Conservation (phyloP, 1,284 basidiomycete species). For the Trametes versicolor region DNA sequence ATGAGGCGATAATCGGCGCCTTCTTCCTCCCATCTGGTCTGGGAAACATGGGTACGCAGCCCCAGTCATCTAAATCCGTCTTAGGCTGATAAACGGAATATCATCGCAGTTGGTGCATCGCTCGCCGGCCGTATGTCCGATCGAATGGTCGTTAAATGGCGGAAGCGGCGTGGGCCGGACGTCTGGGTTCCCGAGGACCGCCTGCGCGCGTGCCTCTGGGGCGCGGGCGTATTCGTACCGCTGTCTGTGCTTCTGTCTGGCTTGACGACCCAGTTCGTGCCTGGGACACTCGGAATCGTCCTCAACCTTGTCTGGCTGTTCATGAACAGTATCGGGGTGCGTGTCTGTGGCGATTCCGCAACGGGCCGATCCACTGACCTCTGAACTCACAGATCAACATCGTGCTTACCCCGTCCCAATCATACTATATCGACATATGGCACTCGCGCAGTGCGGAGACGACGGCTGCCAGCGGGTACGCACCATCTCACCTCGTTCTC, state of each 20-base stretch:
- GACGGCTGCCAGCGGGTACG: conserved; percentile 53
- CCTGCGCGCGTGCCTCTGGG: conserved; percentile 58
- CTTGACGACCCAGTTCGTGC: conserved; percentile 49
- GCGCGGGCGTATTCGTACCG: conserved; percentile 56
- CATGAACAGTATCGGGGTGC: conserved; percentile 59
- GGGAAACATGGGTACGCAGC: conserved; percentile 65
- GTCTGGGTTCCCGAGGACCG: conserved; percentile 69
- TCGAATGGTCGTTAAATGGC: conserved; percentile 54
- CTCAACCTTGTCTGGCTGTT: conserved; percentile 56
- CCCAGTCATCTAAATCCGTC: neutral
- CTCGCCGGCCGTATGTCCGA: conserved; percentile 65
- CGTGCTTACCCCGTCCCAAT: conserved; percentile 58
- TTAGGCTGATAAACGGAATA: neutral
- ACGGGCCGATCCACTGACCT: conserved; percentile 28
- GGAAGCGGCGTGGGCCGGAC: conserved; percentile 54
- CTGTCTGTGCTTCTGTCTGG: conserved; percentile 49
- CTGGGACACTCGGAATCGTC: conserved; percentile 51
- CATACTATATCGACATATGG: conserved; percentile 67
- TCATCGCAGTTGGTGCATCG: conserved; percentile 58
- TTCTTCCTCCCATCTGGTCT: conserved; percentile 68
- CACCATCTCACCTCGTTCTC: no score
- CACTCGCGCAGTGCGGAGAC: conserved; percentile 63
- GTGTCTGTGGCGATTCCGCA: conserved; percentile 31
- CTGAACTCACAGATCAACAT: conserved; percentile 49
- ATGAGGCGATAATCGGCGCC: conserved; percentile 66